phyloP scores from a whole-genome alignment of 768 basidiomycete species.

The Russula dissimulans region DNA sequence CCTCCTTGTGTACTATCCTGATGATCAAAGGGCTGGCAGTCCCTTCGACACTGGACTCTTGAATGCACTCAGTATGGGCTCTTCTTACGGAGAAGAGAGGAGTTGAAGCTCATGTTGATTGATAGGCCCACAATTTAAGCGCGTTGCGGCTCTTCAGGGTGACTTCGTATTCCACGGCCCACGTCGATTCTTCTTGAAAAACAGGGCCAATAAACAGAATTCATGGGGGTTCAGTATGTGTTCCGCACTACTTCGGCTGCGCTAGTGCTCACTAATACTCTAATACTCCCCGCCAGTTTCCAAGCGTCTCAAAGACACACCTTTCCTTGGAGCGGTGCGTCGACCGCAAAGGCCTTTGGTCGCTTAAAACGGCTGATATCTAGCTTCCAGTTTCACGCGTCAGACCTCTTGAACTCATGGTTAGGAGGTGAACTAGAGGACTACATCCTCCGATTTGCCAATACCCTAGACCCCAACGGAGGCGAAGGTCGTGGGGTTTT shows the following conservation, averaged over 20 bases:
- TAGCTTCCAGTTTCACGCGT: not conserved
- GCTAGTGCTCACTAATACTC: no score
- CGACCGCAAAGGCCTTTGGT: not conserved
- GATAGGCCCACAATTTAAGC: slow-evolving; percentile 16
- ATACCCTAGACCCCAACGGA: slow-evolving; percentile 17
- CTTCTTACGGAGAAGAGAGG: not conserved
- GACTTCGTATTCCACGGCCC: slow-evolving; percentile 20
- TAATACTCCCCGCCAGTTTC: not conserved
- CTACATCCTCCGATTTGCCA: slow-evolving; percentile 16
- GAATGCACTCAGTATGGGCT: slow-evolving; percentile 24
- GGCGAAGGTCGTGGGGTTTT: not conserved
- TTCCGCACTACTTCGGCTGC: not conserved
- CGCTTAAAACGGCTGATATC: not conserved
- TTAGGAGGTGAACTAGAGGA: slow-evolving; percentile 11
- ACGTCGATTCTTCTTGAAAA: slow-evolving; percentile 10
- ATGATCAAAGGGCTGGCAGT: slow-evolving; percentile 9
- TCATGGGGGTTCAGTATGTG: slow-evolving; percentile 16
- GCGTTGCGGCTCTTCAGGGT: slow-evolving; percentile 13
- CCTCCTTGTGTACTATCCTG: slow-evolving; percentile 21
- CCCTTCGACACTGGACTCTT: slow-evolving; percentile 18
- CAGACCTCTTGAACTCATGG: slow-evolving; percentile 1
- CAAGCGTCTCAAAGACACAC: slow-evolving; percentile 12
- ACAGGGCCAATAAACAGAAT: slow-evolving; percentile 7
- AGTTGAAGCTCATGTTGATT: not conserved
- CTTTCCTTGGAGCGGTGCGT: slow-evolving; percentile 17